Base-by-base conservation (phyloP, 441 rosid genomes). In the Raphanus hybrid region DNA sequence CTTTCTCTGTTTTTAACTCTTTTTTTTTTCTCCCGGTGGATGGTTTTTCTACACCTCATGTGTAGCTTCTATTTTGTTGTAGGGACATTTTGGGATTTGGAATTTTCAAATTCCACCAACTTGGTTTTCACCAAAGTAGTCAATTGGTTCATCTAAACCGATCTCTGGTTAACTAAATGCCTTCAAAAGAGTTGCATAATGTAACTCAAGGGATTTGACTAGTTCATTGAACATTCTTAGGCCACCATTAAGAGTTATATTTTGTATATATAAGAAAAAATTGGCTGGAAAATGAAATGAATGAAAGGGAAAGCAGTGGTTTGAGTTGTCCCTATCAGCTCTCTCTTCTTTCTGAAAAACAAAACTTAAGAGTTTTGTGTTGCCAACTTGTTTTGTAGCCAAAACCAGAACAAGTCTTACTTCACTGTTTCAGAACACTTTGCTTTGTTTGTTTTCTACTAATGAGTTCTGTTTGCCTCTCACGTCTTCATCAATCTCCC, bases 71-170 rank as follows among this genome's bases (percentile, higher is more conserved):
- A 35, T 37, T 60, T 15, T 54, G 18, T 78, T 41, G 14, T 78
- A 78, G 78, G 78, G 78, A 78, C 78, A 78, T 67, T 78, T 73
- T 68, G 75, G 78, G 78, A 73, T 78, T 73, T 69, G 67, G 67
- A 50, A 60, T 78, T 60, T 52, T 26, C 26, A 70, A 55, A 64
- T 39, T 35, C 12, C 15, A 70, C 75, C 55, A 62, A n/a, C 61
- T 11, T 39, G 50, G 66, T 55, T 54, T 43, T 16, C 5, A 55
- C 60, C 6, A 3, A 27, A 15, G 14, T 32, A 65, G 6, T 71
- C 35, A 60, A 37, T 48, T 23, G 74, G 66, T 73, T 61, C 54
- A 62, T 48, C 41, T 52, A 18, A 73, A 78, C 70, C 81, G 20
- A 48, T 54, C 14, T 61, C 54, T 16, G 77, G 81, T 78, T 77